Evolutionary conservation across 345 rosid genomes (phyloP), one percentile per base, ranked within the genome.

Genomic region (Dimocarpus longan): DNA sequence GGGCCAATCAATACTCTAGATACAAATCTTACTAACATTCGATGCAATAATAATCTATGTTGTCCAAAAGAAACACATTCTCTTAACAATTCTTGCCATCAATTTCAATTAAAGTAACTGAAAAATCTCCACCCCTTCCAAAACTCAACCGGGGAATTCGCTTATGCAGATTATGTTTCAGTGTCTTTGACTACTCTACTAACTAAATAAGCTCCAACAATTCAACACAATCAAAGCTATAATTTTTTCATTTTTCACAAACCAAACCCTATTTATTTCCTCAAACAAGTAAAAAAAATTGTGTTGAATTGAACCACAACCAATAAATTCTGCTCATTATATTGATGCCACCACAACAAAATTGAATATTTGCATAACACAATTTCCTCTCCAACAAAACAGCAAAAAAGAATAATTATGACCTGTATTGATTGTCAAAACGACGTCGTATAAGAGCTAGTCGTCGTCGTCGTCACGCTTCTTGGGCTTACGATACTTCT

Each of bases 401-500:
- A 9, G 32, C 26, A 26, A 44, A 13, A 28, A 28, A 44, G 16
- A 28, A 59, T n/a, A 44, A 18, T 32, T 0, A 8, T n/a, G 50
- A 74, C 78, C 74, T 73, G 72, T 21, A 57, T 26, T 63, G 54
- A 16, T 24, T 4, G 59, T 12, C 8, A 37, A 57, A 74, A 15
- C 67, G 57, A 48, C 54, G 42, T 37, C 66, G 42, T 32, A n/a
- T 8, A 64, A 70, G 40, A 46, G 60, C 75, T 68, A 74, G 9
- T 59, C 70, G 54, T 73, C 74, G 21, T 73, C 64, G 24, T 37
- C 64, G 24, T 26, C 28, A 26, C 24, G 48, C 46, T 21, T 67
- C 75, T 80, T 80, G 16, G 78, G 78, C 70, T 74, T 80, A 42
- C 82, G 82, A 70, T 80, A 80, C 75, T 68, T 80, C 85, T 90